These are phyloP conservation scores for Reutealis trisperma DNA, from an alignment of 345 rosid genomes.

Conservation along the genomic window DNA sequence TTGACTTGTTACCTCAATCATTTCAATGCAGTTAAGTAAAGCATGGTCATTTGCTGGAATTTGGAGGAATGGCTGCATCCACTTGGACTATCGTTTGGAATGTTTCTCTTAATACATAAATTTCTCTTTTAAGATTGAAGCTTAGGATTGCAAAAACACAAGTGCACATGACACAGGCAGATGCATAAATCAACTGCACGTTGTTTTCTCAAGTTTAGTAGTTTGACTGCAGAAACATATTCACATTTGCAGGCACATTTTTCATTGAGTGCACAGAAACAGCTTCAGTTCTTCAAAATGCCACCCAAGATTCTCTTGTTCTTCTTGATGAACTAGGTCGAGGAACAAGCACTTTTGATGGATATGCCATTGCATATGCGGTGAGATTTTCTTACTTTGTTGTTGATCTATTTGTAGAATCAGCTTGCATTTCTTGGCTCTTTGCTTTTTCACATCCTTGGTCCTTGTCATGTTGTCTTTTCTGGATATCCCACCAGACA, in stretches of 20 bases:
- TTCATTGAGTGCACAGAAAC: conserved; percentile 92
- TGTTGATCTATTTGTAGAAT: not conserved
- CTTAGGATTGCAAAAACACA: not conserved
- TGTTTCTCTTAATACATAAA: not conserved
- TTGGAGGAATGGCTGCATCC: not conserved
- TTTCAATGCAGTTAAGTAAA: too few species aligned
- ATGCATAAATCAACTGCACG: not conserved
- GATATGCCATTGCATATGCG: conserved; percentile 93
- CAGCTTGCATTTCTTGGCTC: not conserved
- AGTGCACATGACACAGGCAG: not conserved
- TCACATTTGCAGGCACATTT: conserved; percentile 67
- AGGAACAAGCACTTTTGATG: conserved; percentile 97
- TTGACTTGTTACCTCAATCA: too few species aligned
- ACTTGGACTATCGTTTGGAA: not conserved
- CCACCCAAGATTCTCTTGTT: conserved; percentile 88
- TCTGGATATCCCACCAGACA: not conserved
- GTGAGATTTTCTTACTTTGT: conserved; percentile 42
- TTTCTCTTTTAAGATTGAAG: not conserved
- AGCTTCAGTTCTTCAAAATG: conserved; percentile 92
- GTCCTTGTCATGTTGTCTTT: not conserved
- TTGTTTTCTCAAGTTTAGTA: not conserved
- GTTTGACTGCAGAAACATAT: conserved; percentile 15
- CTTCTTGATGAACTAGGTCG: conserved; percentile 95
- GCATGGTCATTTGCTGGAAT: too few species aligned
- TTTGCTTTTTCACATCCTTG: not conserved